phyloP scores from a whole-genome alignment of 176 grass and related monocot genomes.

The Microstegium vimineum region DNA sequence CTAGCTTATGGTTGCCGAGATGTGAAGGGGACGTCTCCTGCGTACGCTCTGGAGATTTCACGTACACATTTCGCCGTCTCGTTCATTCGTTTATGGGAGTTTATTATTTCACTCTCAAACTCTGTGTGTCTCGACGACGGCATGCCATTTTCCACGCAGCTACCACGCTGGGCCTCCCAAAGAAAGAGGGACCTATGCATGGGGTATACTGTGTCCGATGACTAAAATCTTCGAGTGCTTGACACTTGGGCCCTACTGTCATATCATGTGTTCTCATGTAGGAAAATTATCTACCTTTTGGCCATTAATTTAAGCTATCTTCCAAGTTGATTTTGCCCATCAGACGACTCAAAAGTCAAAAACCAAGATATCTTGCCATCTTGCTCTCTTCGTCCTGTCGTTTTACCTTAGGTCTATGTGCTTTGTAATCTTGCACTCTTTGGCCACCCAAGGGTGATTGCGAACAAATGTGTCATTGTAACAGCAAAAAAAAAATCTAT shows the following conservation, averaged over 20 bases:
- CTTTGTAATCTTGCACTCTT: too few relatives aligned
- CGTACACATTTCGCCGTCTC: not conserved
- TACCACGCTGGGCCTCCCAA: not conserved
- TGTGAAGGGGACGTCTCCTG: constrained; percentile 41
- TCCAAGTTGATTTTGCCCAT: not conserved
- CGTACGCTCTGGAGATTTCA: not conserved
- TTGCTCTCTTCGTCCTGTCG: not conserved
- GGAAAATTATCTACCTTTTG: not conserved
- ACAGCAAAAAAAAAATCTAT: too few relatives aligned
- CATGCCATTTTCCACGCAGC: constrained; percentile 22
- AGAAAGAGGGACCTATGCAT: not conserved
- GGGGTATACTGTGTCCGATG: not conserved
- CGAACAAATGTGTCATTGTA: too few relatives aligned
- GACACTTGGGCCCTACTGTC: not conserved
- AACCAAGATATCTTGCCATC: not conserved
- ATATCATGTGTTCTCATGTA: not conserved
- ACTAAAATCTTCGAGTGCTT: not conserved
- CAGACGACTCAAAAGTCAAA: not conserved
- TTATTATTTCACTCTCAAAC: constrained; percentile 20
- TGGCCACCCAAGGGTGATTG: too few relatives aligned
- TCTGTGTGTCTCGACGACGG: not conserved
- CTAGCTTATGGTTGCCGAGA: constrained; percentile 31
- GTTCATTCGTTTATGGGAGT: not conserved
- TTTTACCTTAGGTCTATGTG: too few relatives aligned
- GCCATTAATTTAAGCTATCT: not conserved